Conservation (phyloP, 2,329 filamentous ascomycete species). For the Colletotrichum viniferum region DNA sequence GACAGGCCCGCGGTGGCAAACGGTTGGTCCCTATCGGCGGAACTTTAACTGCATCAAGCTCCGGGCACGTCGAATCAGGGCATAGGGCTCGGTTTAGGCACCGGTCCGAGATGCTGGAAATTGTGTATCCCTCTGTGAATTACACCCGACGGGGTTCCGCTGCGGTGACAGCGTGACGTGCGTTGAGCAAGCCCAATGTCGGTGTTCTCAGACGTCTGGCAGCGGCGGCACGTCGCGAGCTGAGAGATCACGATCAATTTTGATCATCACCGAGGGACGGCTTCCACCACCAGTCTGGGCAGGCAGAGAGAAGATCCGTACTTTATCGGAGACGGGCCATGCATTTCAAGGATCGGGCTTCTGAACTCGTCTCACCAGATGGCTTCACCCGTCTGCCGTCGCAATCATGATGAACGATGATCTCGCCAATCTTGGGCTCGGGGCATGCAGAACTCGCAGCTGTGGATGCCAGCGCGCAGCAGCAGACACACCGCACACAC, state of each 20-base stretch:
- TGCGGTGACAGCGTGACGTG: neutral
- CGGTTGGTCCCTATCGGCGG: neutral
- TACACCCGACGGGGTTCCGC: neutral
- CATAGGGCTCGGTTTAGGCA: neutral
- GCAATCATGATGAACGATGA: neutral
- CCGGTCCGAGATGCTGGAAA: neutral
- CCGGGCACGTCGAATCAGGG: neutral
- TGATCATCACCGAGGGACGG: constrained; percentile 5
- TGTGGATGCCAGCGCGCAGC: neutral
- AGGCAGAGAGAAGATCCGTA: constrained; percentile 9
- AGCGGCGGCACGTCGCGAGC: neutral
- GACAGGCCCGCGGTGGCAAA: constrained; percentile 1
- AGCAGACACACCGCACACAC: neutral
- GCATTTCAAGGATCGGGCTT: neutral
- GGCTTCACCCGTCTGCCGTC: neutral
- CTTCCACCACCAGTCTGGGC: neutral
- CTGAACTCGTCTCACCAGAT: neutral
- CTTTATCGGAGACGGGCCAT: constrained; percentile 9
- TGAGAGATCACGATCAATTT: neutral
- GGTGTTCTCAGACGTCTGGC: neutral
- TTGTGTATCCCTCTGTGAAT: neutral
- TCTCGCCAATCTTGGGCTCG: constrained; percentile 15
- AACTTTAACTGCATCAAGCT: constrained; percentile 6
- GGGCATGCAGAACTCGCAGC: neutral
- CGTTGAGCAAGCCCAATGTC: neutral